A percentile compares a stretch with the other conserved stretches of the same genome.
These are phyloP conservation scores for Sclerotinia spermophila DNA, from an alignment of 2,329 filamentous ascomycete genomes.

Conservation along the genomic window DNA sequence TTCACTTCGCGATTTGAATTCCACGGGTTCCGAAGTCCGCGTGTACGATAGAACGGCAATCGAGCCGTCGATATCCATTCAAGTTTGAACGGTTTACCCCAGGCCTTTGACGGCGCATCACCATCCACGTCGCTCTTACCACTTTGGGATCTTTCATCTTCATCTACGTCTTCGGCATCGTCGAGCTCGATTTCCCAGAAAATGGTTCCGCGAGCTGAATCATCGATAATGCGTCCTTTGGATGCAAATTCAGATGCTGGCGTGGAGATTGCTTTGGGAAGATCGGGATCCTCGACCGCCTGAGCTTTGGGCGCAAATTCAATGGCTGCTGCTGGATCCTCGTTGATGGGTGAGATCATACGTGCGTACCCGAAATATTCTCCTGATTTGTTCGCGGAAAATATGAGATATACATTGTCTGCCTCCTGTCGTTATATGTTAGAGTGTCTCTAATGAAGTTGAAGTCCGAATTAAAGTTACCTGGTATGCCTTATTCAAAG, in stretches of 20 bases:
- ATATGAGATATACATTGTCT: slow-evolving; percentile 86
- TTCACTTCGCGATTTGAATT: slow-evolving; percentile 95
- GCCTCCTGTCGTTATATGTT: slow-evolving; percentile 51
- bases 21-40: slow-evolving; percentile 87
- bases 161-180: slow-evolving; percentile 43
- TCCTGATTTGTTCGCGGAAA: slow-evolving; percentile 95
- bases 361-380: slow-evolving; percentile 95
- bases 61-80: slow-evolving; percentile 83
- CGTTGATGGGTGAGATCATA: slow-evolving; percentile 80
- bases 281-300: slow-evolving; percentile 55
- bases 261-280: slow-evolving; percentile 76
- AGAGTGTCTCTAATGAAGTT: slow-evolving; percentile 21
- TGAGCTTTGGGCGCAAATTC: slow-evolving; percentile 66
- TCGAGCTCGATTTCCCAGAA: slow-evolving; percentile 85
- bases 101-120: slow-evolving; percentile 47
- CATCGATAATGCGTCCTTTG: slow-evolving; percentile 83
- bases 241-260: slow-evolving; percentile 74
- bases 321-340: slow-evolving; percentile 67
- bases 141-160: slow-evolving; percentile 43
- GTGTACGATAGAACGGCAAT: slow-evolving; percentile 83
- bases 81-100: slow-evolving; percentile 88
- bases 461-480: slow-evolving; percentile 45
- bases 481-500: slow-evolving; percentile 76
- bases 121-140: slow-evolving; percentile 42
- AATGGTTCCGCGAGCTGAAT: slow-evolving; percentile 88